Evolutionary conservation across 1,284 basidiomycete genomes (phyloP).

Genomic region (Tylopilus orsonianus): DNA sequence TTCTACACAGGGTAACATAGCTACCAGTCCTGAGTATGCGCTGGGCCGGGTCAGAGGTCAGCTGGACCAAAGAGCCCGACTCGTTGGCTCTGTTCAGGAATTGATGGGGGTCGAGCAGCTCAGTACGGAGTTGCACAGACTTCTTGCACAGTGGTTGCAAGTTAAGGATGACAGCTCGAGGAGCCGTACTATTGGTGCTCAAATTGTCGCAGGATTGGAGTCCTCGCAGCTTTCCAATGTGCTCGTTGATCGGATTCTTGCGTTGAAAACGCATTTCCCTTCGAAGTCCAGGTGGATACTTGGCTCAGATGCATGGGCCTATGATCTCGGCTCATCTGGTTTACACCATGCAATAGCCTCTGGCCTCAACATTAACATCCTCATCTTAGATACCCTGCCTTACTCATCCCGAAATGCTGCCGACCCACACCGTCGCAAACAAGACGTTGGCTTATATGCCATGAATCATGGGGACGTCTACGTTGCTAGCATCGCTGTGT

Average conservation of each 20-base stretch:
- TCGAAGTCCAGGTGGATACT: conserved; percentile 90
- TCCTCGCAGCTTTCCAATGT: conserved; percentile 42
- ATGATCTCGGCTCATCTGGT: conserved; percentile 95
- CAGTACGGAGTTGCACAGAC: conserved; percentile 62
- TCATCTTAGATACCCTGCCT: conserved; percentile 92
- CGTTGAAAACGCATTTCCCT: conserved; percentile 61
- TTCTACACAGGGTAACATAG: conserved; percentile 62
- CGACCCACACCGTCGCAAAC: conserved; percentile 79
- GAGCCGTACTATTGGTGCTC: conserved; percentile 59
- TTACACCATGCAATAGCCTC: conserved; percentile 94
- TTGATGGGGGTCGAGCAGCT: conserved; percentile 52
- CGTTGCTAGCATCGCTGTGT: conserved; percentile 93
- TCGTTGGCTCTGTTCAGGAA: conserved; percentile 62
- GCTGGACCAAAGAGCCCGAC: conserved; percentile 66
- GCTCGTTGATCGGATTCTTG: conserved; percentile 56
- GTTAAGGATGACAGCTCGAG: conserved; percentile 60
- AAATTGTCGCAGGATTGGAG: conserved; percentile 59
- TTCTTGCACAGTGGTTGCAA: conserved; percentile 76
- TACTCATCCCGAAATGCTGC: conserved; percentile 74
- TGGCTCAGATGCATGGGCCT: conserved; percentile 96
- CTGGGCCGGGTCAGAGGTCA: conserved; percentile 88
- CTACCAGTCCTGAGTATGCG: conserved; percentile 92
- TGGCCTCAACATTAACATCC: conserved; percentile 89
- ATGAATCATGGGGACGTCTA: conserved; percentile 99
- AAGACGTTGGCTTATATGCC: conserved; percentile 94